Base-by-base conservation (phyloP, 2,329 filamentous ascomycete genomes). In the Fusarium sp. region DNA sequence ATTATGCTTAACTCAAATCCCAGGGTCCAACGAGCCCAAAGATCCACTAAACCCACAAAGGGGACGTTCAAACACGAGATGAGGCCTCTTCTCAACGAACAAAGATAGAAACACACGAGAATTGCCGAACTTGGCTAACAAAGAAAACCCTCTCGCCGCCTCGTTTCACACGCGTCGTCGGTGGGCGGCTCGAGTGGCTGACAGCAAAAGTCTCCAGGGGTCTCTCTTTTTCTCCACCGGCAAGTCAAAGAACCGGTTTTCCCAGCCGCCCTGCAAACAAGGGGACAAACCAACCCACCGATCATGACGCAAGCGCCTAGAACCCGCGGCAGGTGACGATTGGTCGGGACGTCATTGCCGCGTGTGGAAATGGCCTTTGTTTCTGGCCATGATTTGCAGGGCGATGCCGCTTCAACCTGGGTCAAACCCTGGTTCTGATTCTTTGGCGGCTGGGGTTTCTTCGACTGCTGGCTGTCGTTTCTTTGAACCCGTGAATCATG, bases 361-460 rank as follows among this genome's bases (percentile, higher is more conserved):
- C 53, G 23, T 25, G 36, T 29, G 36, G 23, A 16, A 38, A 23
- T 20, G 61, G 20, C 44, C 68, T 62, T 60, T 69, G 58, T 69
- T 71, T 67, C 36, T 63, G 68, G 68, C 11, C 62, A 70, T 70
- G 68, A 70, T 70, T 71, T 70, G 68, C 68, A 63, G 34, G 62
- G 58, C 68, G 68, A 71, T 70, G 68, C 68, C 68, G 64, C 68
- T 68, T 25, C 23, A 25, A 70, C 49, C 23, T 31, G 49, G 49
- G 11, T 20, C 34, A 62, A 70, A 62, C 68, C 68, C 67, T 44
- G 50, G 55, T 42, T 60, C 63, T 54, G n/a, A 34, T 53, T 57
- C 49, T 59, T 31, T 70, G 55, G 67, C 58, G 63, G 50, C 53
- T 59, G 34, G 33, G 31, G 20, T 10, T 46, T 42, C 44, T 27